Evolutionary conservation across 495 filamentous ascomycete species (phyloP).

Genomic region (Aspergillus coremiiformis): DNA sequence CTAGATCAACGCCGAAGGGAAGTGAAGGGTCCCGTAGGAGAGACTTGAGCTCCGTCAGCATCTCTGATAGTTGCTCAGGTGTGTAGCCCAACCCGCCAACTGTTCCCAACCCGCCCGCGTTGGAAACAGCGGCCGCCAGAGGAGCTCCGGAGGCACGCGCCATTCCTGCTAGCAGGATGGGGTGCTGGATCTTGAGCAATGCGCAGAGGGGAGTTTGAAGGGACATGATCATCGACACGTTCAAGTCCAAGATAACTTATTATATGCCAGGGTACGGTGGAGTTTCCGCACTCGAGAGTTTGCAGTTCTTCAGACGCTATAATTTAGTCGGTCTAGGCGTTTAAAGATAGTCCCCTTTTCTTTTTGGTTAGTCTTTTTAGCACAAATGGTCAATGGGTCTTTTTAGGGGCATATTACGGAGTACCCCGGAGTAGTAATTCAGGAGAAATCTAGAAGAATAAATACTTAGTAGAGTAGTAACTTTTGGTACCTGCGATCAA

Average conservation of each 20-base stretch:
- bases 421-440: no score
- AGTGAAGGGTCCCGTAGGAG: conserved; percentile 53
- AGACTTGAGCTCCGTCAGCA: conserved; percentile 75
- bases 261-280: background rate
- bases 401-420: background rate
- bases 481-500: background rate
- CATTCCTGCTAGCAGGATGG: conserved; percentile 85
- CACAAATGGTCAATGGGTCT: background rate
- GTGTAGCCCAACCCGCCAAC: conserved; percentile 85
- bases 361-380: background rate
- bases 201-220: conserved; percentile 69
- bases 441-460: background rate
- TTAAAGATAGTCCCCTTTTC: background rate
- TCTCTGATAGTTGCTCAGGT: conserved; percentile 64
- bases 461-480: no score
- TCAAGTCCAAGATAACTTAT: background rate
- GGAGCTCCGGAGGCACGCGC: conserved; percentile 67
- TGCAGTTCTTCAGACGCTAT: background rate
- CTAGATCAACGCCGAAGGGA: conserved; percentile 83
- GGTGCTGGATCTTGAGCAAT: conserved; percentile 70
- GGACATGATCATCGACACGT: conserved; percentile 28
- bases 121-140: conserved; percentile 80
- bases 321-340: background rate
- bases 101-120: conserved; percentile 78
- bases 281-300: background rate